Conservation (phyloP, 2,329 filamentous ascomycete species). For the Neofusicoccum ribis region DNA sequence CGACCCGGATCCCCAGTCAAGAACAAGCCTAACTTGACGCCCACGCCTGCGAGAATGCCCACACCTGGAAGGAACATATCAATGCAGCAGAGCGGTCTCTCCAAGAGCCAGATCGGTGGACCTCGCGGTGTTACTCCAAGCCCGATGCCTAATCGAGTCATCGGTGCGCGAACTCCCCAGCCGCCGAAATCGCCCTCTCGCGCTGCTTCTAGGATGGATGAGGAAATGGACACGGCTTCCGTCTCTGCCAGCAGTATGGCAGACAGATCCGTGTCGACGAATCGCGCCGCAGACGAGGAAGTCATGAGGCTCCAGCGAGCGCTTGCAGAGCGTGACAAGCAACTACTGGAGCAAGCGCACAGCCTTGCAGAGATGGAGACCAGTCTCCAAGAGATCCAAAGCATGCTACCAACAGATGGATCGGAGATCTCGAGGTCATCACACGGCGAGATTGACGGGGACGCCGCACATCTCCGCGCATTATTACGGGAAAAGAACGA, state of each 20-base stretch:
- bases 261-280: slow-evolving; percentile 25
- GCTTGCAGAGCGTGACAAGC: slow-evolving; percentile 79
- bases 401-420: slow-evolving; percentile 60
- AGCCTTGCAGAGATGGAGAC: slow-evolving; percentile 87
- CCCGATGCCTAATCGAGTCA: slow-evolving; percentile 62
- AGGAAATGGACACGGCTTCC: slow-evolving; percentile 40
- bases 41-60: slow-evolving; percentile 55
- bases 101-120: slow-evolving; percentile 55
- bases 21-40: slow-evolving; percentile 58
- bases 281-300: slow-evolving; percentile 10
- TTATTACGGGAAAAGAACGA: slow-evolving; percentile 93
- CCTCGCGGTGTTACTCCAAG: slow-evolving; percentile 62
- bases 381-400: slow-evolving; percentile 77
- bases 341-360: slow-evolving; percentile 83
- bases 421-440: slow-evolving; percentile 51
- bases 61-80: slow-evolving; percentile 61
- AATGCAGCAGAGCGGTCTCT: slow-evolving; percentile 47
- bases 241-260: slow-evolving; percentile 24
- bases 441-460: slow-evolving; percentile 56
- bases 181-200: slow-evolving; percentile 49
- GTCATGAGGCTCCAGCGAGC: slow-evolving; percentile 41
- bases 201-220: slow-evolving; percentile 47
- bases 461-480: slow-evolving; percentile 74
- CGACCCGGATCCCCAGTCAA: slow-evolving; percentile 85
- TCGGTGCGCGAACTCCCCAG: slow-evolving; percentile 40